phyloP scores from a whole-genome alignment of 768 basidiomycete genomes.

The Cyathus striatus region DNA sequence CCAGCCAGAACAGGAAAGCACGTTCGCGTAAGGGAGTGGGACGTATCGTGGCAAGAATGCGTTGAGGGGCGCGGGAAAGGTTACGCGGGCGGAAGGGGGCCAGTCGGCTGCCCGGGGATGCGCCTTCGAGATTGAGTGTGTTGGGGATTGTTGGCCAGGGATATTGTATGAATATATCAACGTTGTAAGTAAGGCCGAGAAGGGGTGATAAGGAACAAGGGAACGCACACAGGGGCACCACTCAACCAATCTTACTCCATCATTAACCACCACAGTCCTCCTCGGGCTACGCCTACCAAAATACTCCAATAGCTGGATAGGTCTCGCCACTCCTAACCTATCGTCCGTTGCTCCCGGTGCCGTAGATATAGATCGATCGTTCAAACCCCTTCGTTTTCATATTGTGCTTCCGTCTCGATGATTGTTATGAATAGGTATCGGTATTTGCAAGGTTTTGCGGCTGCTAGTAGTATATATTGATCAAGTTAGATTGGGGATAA shows the following conservation, averaged over 20 bases:
- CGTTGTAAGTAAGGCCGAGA: neutral
- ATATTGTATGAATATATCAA: conserved; percentile 63
- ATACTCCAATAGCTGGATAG: conserved; percentile 61
- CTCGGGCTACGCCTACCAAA: conserved; percentile 42
- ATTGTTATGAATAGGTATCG: conserved; percentile 60
- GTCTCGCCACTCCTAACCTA: conserved; percentile 64
- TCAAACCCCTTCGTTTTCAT: conserved; percentile 39
- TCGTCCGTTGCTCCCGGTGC: conserved; percentile 75
- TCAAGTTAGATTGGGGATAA: no score
- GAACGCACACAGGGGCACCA: conserved; percentile 62
- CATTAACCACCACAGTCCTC: conserved; percentile 72
- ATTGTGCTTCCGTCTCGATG: conserved; percentile 39
- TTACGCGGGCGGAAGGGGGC: conserved; percentile 72
- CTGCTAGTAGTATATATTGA: no score
- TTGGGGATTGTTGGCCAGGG: conserved; percentile 66
- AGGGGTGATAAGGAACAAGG: neutral
- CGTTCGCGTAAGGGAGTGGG: conserved; percentile 68
- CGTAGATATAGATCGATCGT: conserved; percentile 78
- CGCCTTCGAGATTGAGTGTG: conserved; percentile 76
- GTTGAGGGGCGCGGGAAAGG: conserved; percentile 50
- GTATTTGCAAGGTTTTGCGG: conserved; percentile 54
- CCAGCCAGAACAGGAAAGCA: conserved; percentile 66
- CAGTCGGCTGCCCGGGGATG: conserved; percentile 73
- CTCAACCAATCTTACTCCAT: conserved; percentile 74
- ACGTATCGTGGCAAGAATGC: conserved; percentile 44